Evolutionary conservation across 2,329 filamentous ascomycete genomes (phyloP).

Genomic region (Neofusicoccum kwambonambiense): DNA sequence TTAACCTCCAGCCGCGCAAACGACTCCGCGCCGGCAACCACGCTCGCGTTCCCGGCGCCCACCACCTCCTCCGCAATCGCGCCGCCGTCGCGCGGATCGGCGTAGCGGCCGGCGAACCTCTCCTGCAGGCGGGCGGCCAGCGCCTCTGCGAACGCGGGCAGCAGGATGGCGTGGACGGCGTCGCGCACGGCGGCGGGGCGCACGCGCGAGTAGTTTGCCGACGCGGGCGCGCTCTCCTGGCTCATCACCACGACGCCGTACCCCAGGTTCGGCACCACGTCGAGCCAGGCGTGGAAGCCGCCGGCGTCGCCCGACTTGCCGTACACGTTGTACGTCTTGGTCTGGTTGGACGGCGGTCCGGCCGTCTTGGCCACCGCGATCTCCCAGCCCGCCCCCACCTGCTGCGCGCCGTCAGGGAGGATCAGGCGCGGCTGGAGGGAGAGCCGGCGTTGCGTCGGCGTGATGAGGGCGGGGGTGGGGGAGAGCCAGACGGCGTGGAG

Average conservation of each 20-base stretch:
- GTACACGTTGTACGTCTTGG: conserved; percentile 25
- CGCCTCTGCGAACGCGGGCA: conserved; percentile 29
- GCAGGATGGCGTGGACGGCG: conserved; percentile 26
- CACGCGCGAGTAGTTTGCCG: conserved; percentile 22
- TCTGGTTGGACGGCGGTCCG: conserved; percentile 16
- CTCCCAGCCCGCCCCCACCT: conserved; percentile 32
- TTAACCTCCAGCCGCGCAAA: conserved; percentile 27
- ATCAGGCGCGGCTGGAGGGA: conserved; percentile 26
- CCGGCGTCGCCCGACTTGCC: conserved; percentile 34
- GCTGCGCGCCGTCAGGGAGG: conserved; percentile 29
- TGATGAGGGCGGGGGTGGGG: conserved; percentile 26
- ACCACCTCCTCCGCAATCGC: conserved; percentile 23
- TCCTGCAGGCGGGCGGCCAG: conserved; percentile 20
- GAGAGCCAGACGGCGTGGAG: conserved; percentile 28
- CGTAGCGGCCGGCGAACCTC: conserved; percentile 28
- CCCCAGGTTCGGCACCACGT: conserved; percentile 30
- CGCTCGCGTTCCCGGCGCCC: background rate
- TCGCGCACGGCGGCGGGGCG: conserved; percentile 23
- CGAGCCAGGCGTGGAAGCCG: conserved; percentile 33
- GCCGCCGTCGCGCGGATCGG: conserved; percentile 22
- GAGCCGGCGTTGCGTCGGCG: conserved; percentile 26
- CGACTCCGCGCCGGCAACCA: background rate
- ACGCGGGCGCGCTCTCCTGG: background rate
- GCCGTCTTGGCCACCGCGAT: conserved; percentile 19
- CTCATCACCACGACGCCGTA: conserved; percentile 29